Evolutionary conservation across 208 protist species (phyloP), one percentile per base, ranked within the genome.

Genomic region (Porcisia hertigi): DNA sequence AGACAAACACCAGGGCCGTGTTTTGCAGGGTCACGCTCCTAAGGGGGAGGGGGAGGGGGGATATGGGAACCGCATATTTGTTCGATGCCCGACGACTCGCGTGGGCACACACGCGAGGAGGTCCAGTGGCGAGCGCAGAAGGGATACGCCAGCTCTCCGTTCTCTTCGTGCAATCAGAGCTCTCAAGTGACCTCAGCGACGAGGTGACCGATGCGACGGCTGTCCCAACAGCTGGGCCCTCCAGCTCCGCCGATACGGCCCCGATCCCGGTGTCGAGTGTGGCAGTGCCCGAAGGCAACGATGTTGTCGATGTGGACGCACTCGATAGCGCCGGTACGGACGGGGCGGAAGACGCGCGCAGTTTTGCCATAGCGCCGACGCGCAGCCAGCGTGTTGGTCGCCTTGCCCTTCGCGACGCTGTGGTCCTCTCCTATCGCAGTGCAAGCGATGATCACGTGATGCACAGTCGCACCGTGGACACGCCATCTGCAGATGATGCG

Each of bases 341-440:
- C 18, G 39, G 63, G 41, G 63, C 18, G 41, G 63, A 67, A 67
- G 18, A 67, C 63, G 23, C 30, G 41, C 9, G 23, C 47, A 30
- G 63, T 52, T 2, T 18, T 20, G 41, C 63, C 41, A 23, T 30
- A 23, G 41, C 25, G 20, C 49, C 69, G n/a, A 23, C 20, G 34
- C 34, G 18, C 34, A 57, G 49, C 1, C 69, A 30, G 49, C 69
- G 45, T 7, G 43, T 23, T 7, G 53, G 41, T 0, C 52, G 54
- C 30, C 14, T 55, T 14, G 39, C 57, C 30, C 25, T 77, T 23
- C 77, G 77, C 18, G 77, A 82, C 71, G 45, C 77, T 2, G 72
- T 77, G 1, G 66, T 82, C 41, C 67, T 82, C 49, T 73, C 66
- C 8, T 82, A 82, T 39, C 55, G 66, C 4, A 47, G 57, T 25